Evolutionary conservation across 2,329 filamentous ascomycete species (phyloP), one percentile per base, ranked within the genome.

Genomic region (Knufia petricola): DNA sequence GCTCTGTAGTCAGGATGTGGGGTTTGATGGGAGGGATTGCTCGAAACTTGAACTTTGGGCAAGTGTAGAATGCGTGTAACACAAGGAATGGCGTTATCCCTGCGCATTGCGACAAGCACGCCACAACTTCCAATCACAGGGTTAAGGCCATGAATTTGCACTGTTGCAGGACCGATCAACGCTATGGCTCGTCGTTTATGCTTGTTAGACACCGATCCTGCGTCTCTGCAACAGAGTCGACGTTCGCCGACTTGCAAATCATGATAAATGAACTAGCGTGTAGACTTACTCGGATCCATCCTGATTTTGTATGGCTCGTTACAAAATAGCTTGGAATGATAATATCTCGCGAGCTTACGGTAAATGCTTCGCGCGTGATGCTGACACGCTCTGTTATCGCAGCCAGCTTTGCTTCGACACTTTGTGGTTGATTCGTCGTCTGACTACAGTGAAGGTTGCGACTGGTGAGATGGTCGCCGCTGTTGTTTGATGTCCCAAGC

Each of bases 201-300:
- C 6, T 34, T 20, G 24, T 20, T 44, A 28, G 26, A 32, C n/a
- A 9, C 21, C 19, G 13, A 42, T 19, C n/a, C 26, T 36, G 32
- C 15, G 13, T 6, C 15, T 36, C 32, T 13, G 32, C 32, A 6
- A n/a, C 4, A 36, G 17, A 42, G 7, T 7, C 6, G 24, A 10
- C 20, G 15, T 3, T 30, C 17, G 24, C 12, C 10, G 15, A 7
- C 39, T 15, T 42, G 20, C 24, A n/a, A 28, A 7, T 10, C 20
- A 10, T 3, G 10, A 28, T 26, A 26, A 10, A 26, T n/a, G 3
- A 13, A 42, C 28, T 12, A 21, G 9, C 12, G 19, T 8, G 21
- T 42, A 9, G 39, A 42, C 39, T 42, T 42, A 42, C 39, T 42
- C 19, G 20, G 39, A 28, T 42, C 24, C 39, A 42, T 42, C 9